Evolutionary conservation across 2,329 filamentous ascomycete genomes (phyloP).

Genomic region (Arthroderma uncinatum): DNA sequence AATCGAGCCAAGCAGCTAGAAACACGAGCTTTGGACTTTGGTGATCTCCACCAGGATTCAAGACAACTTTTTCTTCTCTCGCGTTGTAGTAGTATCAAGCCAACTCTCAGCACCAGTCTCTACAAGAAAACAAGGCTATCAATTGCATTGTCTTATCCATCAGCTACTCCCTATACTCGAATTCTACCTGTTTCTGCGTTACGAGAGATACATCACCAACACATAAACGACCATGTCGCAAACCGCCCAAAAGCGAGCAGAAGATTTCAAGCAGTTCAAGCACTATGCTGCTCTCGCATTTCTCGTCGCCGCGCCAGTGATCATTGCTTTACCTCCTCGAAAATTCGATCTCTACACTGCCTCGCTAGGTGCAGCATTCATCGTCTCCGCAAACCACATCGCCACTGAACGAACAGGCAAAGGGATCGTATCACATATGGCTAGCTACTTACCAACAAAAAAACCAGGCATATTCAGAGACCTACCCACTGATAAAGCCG

Average conservation of each 20-base stretch:
- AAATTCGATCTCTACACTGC: conserved; percentile 53
- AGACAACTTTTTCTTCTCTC: too few species aligned
- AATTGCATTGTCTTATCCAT: too few species aligned
- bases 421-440: conserved; percentile 27
- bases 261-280: conserved; percentile 33
- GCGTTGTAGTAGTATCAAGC: too few species aligned
- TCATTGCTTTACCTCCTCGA: conserved; percentile 48
- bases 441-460: not conserved
- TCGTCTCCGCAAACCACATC: conserved; percentile 42
- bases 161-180: too few species aligned
- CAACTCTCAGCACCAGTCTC: too few species aligned
- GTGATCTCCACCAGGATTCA: too few species aligned
- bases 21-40: too few species aligned
- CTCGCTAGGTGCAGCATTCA: conserved; percentile 39
- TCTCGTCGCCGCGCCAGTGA: conserved; percentile 43
- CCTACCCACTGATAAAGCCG: conserved; percentile 17
- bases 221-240: not conserved
- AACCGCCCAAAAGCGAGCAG: conserved; percentile 19
- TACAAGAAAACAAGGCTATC: too few species aligned
- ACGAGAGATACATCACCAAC: not conserved
- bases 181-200: too few species aligned
- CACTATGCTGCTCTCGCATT: conserved; percentile 31
- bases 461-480: conserved; percentile 10
- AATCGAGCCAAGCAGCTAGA: too few species aligned
- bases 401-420: conserved; percentile 31